Evolutionary conservation across 306 rosid species (phyloP).

Genomic region (Cyclanthera cordifolia): DNA sequence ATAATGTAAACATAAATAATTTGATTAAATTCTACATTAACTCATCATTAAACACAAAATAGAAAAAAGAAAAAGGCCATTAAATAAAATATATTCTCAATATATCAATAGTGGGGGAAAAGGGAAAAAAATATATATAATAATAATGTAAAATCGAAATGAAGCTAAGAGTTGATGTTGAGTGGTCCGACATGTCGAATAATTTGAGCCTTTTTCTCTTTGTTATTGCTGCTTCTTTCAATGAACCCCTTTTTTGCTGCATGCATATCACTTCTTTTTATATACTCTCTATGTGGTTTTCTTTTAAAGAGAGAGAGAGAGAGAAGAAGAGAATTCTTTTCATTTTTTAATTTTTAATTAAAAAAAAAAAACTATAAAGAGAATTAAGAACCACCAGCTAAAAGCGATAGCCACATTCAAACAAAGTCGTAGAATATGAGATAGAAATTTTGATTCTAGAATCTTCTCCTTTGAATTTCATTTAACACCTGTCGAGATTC

Average conservation of each 20-base stretch:
- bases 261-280: constrained; percentile 2
- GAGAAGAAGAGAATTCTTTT: too few relatives aligned
- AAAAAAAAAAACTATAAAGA: background rate
- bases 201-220: background rate
- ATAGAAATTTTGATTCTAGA: background rate
- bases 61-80: background rate
- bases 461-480: background rate
- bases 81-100: constrained; percentile 1
- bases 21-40: background rate
- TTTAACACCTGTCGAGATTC: background rate
- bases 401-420: background rate
- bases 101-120: background rate
- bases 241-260: background rate
- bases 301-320: background rate
- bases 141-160: background rate
- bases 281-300: background rate
- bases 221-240: constrained; percentile 3
- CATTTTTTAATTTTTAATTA: too few relatives aligned
- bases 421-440: background rate
- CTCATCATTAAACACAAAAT: too few relatives aligned
- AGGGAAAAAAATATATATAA: background rate
- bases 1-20: background rate
- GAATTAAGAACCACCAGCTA: background rate
- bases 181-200: constrained; percentile 12
- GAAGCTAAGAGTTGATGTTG: background rate